Evolutionary conservation across 768 basidiomycete species (phyloP).

Genomic region (Leccinum disarticulatum): DNA sequence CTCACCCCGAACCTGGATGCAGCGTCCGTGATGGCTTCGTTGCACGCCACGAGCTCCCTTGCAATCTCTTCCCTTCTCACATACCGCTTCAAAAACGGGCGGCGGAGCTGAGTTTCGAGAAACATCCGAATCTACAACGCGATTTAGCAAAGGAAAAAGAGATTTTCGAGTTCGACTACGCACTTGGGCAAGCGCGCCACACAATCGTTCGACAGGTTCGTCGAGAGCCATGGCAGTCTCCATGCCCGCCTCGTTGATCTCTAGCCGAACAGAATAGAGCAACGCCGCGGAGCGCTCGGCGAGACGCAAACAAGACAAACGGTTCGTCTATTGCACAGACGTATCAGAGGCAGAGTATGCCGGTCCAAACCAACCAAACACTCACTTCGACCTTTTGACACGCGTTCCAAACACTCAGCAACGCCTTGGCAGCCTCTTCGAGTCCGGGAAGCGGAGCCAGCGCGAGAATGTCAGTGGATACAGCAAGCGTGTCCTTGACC

Average conservation of each 20-base stretch:
- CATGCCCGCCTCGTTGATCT: slow-evolving; percentile 59
- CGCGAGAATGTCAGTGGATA: slow-evolving; percentile 38
- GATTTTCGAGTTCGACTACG: slow-evolving; percentile 14
- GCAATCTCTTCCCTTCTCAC: slow-evolving; percentile 71
- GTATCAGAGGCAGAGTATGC: neutral
- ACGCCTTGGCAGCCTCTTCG: slow-evolving; percentile 46
- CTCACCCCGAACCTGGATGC: slow-evolving; percentile 26
- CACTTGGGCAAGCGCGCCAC: slow-evolving; percentile 44
- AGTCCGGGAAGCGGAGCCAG: slow-evolving; percentile 60
- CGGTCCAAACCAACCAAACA: slow-evolving; percentile 1
- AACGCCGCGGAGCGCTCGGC: slow-evolving; percentile 73
- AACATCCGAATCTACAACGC: slow-evolving; percentile 46
- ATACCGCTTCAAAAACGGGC: slow-evolving; percentile 79
- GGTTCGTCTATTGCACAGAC: slow-evolving; percentile 51
- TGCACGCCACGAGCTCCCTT: slow-evolving; percentile 50
- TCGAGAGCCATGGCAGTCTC: slow-evolving; percentile 48
- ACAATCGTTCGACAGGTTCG: slow-evolving; percentile 41
- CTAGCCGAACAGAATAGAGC: slow-evolving; percentile 60
- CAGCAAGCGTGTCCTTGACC: slow-evolving; percentile 37
- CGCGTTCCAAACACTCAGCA: slow-evolving; percentile 66
- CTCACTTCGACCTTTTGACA: slow-evolving; percentile 61
- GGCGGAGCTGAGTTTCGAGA: slow-evolving; percentile 55
- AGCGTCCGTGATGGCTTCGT: slow-evolving; percentile 53
- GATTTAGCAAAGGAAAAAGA: neutral
- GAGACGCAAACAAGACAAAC: slow-evolving; percentile 65